Percentiles rank a stretch among this genome's conserved stretches.
Evolutionary conservation across 1,284 basidiomycete species (phyloP).

Genomic region (Tylopilus sp.): DNA sequence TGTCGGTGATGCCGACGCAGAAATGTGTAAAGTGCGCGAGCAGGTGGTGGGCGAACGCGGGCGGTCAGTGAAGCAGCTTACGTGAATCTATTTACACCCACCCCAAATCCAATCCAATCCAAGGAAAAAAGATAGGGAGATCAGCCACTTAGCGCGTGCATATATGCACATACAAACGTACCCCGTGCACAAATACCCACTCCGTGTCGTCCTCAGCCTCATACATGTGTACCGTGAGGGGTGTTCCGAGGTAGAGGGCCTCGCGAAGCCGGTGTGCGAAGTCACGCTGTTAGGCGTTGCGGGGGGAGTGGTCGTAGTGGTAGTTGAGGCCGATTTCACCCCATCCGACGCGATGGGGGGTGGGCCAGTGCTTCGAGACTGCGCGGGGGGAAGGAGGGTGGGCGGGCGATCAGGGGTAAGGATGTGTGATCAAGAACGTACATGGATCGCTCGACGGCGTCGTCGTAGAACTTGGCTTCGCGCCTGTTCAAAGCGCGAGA

Average conservation of each 20-base stretch:
- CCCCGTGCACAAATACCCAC: conserved; percentile 64
- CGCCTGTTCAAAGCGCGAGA: too few relatives aligned
- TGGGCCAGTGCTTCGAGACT: too few relatives aligned
- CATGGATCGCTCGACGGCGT: conserved; percentile 1
- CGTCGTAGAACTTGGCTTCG: too few relatives aligned
- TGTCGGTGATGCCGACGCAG: conserved; percentile 77
- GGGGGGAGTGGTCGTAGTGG: conserved; percentile 74
- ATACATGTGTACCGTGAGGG: conserved; percentile 75
- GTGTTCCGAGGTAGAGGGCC: conserved; percentile 64
- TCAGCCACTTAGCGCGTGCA: too few relatives aligned
- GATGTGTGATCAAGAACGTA: too few relatives aligned
- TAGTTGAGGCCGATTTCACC: conserved; percentile 85
- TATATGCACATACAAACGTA: too few relatives aligned
- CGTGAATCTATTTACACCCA: conserved; percentile 55
- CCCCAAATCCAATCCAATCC: too few relatives aligned
- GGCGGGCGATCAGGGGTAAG: too few relatives aligned
- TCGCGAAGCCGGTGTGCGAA: conserved; percentile 64
- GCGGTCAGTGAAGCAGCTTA: conserved; percentile 82
- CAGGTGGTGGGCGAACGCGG: conserved; percentile 65
- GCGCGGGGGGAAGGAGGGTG: too few relatives aligned
- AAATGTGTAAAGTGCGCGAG: conserved; percentile 74
- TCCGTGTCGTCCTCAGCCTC: conserved; percentile 80
- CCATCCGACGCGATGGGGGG: too few relatives aligned
- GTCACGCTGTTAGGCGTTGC: conserved; percentile 59
- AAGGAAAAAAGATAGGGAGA: too few relatives aligned